A percentile compares a stretch with the other conserved stretches of the same genome.
Evolutionary conservation across 352 stramenopile species (phyloP).

Genomic region (Phytophthora quininea): DNA sequence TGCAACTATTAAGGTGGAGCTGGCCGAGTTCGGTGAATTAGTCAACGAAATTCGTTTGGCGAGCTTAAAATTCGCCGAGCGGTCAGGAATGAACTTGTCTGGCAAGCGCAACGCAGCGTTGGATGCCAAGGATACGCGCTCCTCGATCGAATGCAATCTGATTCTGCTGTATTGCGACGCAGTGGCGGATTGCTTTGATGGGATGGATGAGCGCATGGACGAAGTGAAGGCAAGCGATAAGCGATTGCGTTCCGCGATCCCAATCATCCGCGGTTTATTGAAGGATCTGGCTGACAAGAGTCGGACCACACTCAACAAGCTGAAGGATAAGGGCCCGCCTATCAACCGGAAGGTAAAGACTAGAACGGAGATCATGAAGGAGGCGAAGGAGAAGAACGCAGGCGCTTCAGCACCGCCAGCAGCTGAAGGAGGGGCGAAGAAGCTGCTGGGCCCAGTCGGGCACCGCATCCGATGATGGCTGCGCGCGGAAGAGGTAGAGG

Average conservation of each 20-base stretch:
- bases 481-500: slow-evolving; percentile 34
- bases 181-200: slow-evolving; percentile 74
- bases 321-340: slow-evolving; percentile 75
- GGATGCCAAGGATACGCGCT: slow-evolving; percentile 78
- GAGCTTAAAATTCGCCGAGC: slow-evolving; percentile 82
- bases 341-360: slow-evolving; percentile 69
- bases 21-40: slow-evolving; percentile 81
- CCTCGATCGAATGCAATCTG: slow-evolving; percentile 74
- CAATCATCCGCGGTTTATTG: slow-evolving; percentile 60
- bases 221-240: slow-evolving; percentile 86
- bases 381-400: slow-evolving; percentile 86
- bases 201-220: slow-evolving; percentile 84
- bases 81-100: slow-evolving; percentile 87
- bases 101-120: slow-evolving; percentile 76
- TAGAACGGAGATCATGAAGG: slow-evolving; percentile 79
- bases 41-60: slow-evolving; percentile 83
- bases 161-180: slow-evolving; percentile 66
- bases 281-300: slow-evolving; percentile 76
- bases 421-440: slow-evolving; percentile 50
- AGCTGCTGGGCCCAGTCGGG: slow-evolving; percentile 30
- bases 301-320: slow-evolving; percentile 45
- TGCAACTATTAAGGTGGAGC: slow-evolving; percentile 87
- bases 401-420: slow-evolving; percentile 35
- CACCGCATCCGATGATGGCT: slow-evolving; percentile 63
- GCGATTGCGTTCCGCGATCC: slow-evolving; percentile 71